phyloP scores from a whole-genome alignment of 106 monocot genomes.

The Dactylorhiza incarnata region DNA sequence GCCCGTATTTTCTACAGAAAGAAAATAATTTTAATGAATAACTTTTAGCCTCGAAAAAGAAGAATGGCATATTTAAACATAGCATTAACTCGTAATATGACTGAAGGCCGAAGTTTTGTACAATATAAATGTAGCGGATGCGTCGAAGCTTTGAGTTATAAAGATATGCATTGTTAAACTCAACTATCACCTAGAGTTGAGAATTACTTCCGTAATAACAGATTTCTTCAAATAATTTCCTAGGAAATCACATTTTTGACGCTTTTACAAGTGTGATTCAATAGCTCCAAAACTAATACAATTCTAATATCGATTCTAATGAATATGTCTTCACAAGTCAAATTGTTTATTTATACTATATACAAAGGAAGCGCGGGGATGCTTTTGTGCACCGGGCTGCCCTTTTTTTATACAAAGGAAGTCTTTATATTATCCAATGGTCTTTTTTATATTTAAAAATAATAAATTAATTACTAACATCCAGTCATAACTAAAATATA shows the following conservation, averaged over 20 bases:
- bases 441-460: no score
- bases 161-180: neutral
- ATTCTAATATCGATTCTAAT: neutral
- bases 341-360: neutral
- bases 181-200: neutral
- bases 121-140: neutral
- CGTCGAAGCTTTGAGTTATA: neutral
- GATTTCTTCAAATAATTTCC: neutral
- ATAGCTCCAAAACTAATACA: neutral
- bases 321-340: neutral
- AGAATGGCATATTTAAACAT: neutral
- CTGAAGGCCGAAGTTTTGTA: neutral
- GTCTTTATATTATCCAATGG: no score
- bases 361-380: no score
- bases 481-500: no score
- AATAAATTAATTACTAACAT: no score
- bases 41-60: neutral
- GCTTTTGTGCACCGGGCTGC: no score
- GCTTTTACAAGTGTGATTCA: neutral
- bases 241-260: neutral
- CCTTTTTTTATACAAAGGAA: no score
- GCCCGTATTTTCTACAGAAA: conserved; percentile 61
- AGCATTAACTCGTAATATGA: neutral
- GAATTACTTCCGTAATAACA: neutral
- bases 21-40: neutral